Conservation (phyloP, 2,329 filamentous ascomycete genomes). For the Aspergillus aculeatinus region DNA sequence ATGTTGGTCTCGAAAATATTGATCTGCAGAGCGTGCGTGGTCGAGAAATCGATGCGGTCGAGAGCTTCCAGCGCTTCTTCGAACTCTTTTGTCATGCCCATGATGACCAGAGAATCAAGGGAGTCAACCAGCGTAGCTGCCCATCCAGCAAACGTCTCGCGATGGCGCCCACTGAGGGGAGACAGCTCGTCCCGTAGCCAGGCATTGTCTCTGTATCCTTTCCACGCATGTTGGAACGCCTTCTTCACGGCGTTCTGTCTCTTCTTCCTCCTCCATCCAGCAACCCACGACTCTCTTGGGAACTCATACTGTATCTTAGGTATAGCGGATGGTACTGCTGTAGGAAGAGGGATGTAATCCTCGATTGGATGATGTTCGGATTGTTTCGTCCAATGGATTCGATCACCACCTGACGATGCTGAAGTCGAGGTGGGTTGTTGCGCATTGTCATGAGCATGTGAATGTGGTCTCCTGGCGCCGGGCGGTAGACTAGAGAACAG, state of each 20-base stretch:
- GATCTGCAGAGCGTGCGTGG: slow-evolving; percentile 64
- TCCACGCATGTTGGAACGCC: slow-evolving; percentile 77
- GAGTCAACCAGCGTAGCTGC: slow-evolving; percentile 82
- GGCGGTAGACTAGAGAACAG: slow-evolving; percentile 26
- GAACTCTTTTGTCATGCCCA: slow-evolving; percentile 75
- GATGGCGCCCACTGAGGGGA: slow-evolving; percentile 66
- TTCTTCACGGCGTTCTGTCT: slow-evolving; percentile 68
- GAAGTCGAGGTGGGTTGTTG: slow-evolving; percentile 12
- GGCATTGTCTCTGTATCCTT: slow-evolving; percentile 75
- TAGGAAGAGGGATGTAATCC: slow-evolving; percentile 69
- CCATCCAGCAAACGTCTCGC: slow-evolving; percentile 91
- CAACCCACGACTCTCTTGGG: slow-evolving; percentile 57
- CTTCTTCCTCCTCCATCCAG: slow-evolving; percentile 60
- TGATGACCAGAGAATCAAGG: slow-evolving; percentile 81
- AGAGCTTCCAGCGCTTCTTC: slow-evolving; percentile 71
- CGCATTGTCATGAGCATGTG: slow-evolving; percentile 15
- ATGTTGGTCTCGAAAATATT: slow-evolving; percentile 92
- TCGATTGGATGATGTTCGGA: slow-evolving; percentile 75
- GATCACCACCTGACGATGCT: slow-evolving; percentile 8
- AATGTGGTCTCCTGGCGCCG: slow-evolving; percentile 16
- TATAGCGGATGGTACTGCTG: slow-evolving; percentile 65
- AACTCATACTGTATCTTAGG: slow-evolving; percentile 78
- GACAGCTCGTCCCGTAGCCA: slow-evolving; percentile 84
- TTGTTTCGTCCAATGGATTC: slow-evolving; percentile 67
- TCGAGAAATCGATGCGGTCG: slow-evolving; percentile 77